phyloP scores from a whole-genome alignment of 306 rosid species.

The Gleditsia sinensis region DNA sequence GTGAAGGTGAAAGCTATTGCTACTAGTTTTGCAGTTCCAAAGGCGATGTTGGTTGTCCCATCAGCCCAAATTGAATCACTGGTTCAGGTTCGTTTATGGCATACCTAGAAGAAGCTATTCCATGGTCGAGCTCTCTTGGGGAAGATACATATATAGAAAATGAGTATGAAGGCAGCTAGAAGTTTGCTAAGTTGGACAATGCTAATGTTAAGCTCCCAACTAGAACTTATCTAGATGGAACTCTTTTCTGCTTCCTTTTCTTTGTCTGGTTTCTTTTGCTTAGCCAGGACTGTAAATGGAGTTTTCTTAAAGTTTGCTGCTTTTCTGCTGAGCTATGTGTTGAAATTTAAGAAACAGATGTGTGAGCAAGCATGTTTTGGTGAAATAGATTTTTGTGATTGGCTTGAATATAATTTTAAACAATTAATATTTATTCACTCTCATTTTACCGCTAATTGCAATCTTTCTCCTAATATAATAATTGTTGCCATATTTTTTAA shows the following conservation, averaged over 20 bases:
- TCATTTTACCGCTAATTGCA: too few species aligned
- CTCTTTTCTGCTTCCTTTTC: not conserved
- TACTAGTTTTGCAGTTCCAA: constrained; percentile 30
- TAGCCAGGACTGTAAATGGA: constrained; percentile 30
- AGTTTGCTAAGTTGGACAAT: not conserved
- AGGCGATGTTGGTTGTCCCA: not conserved
- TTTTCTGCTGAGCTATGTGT: not conserved
- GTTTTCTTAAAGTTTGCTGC: not conserved
- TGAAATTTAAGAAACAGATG: constrained; percentile 34
- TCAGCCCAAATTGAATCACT: too few species aligned
- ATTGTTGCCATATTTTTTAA: too few species aligned
- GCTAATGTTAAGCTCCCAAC: not conserved
- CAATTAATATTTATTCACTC: too few species aligned
- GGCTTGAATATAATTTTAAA: too few species aligned
- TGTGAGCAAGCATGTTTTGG: constrained; percentile 25
- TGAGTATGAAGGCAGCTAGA: not conserved
- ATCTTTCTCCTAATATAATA: too few species aligned
- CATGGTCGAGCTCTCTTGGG: constrained; percentile 1
- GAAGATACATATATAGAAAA: not conserved
- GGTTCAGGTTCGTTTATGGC: not conserved
- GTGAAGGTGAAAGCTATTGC: constrained; percentile 27
- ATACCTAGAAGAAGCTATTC: not conserved
- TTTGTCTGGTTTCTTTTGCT: not conserved
- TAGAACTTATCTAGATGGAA: not conserved
- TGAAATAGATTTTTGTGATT: too few species aligned